These are phyloP conservation scores for Penicillium taxi DNA, from an alignment of 495 filamentous ascomycete species.

Conservation along the genomic window DNA sequence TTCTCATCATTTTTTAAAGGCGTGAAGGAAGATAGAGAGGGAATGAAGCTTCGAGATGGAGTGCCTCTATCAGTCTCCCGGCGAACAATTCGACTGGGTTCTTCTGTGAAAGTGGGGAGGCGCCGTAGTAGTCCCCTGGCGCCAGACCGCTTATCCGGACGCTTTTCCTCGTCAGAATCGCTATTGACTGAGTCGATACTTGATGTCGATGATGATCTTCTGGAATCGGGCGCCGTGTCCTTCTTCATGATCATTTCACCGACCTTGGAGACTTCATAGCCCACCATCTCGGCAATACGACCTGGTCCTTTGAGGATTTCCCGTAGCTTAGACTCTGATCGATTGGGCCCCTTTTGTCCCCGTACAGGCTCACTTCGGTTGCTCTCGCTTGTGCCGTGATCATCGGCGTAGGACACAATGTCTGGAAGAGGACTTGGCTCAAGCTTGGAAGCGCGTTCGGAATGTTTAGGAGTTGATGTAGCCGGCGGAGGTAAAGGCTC, in stretches of 20 bases:
- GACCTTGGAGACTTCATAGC: constrained; percentile 50
- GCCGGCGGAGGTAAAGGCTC: constrained; percentile 15
- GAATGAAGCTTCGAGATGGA: constrained; percentile 22
- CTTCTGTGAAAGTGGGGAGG: constrained; percentile 29
- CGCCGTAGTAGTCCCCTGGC: constrained; percentile 25
- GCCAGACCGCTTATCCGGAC: constrained; percentile 23
- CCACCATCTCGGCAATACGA: constrained; percentile 46
- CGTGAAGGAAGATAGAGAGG: constrained; percentile 45
- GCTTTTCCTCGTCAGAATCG: constrained; percentile 35
- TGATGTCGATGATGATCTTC: constrained; percentile 33
- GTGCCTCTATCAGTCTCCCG: constrained; percentile 25
- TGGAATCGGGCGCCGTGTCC: constrained; percentile 25
- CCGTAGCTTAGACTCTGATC: constrained; percentile 35
- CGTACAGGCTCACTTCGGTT: constrained; percentile 13
- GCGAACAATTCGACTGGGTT: constrained; percentile 24
- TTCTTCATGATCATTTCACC: constrained; percentile 51
- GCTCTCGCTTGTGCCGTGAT: constrained; percentile 9
- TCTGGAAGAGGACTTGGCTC: constrained; percentile 31
- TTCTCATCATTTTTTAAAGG: constrained; percentile 35
- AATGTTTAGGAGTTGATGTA: constrained; percentile 7
- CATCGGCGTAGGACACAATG: constrained; percentile 22
- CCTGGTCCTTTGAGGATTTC: constrained; percentile 49
- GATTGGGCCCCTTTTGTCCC: constrained; percentile 21
- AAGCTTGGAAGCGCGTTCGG: constrained; percentile 12
- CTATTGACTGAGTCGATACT: constrained; percentile 36